Conservation (phyloP, 2,329 filamentous ascomycete species). For the Lachnellula suecica region DNA sequence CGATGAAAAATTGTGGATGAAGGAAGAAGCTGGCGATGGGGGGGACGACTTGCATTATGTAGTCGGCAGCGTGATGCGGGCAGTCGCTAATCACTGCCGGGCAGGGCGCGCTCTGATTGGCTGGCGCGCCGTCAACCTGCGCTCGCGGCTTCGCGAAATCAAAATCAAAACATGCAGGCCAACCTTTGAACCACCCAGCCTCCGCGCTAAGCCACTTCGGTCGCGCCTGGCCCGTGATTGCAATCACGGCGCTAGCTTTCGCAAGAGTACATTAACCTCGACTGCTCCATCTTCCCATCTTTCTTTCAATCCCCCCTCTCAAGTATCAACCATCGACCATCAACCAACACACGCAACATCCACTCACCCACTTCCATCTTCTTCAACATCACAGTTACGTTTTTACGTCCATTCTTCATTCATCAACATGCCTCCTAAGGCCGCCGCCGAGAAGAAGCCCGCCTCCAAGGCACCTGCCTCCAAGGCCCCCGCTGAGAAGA, state of each 20-base stretch:
- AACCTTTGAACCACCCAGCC: too few relatives aligned
- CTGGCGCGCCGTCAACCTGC: background rate
- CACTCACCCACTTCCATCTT: slow-evolving; percentile 32
- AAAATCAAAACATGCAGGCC: slow-evolving; percentile 9
- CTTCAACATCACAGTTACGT: slow-evolving; percentile 26
- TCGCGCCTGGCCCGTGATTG: slow-evolving; percentile 12
- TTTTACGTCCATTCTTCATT: slow-evolving; percentile 20
- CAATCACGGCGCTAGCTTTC: slow-evolving; percentile 14
- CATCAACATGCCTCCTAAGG: slow-evolving; percentile 91
- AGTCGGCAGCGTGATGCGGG: slow-evolving; percentile 11
- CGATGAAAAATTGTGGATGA: slow-evolving; percentile 23
- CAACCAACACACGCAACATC: background rate
- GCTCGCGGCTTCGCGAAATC: background rate
- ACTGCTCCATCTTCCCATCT: slow-evolving; percentile 9
- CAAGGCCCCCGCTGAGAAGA: slow-evolving; percentile 92
- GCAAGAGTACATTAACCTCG: slow-evolving; percentile 13
- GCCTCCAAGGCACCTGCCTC: slow-evolving; percentile 90
- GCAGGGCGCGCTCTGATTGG: slow-evolving; percentile 8
- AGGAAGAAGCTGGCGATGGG: slow-evolving; percentile 7
- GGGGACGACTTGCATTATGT: slow-evolving; percentile 13
- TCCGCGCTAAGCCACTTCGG: slow-evolving; percentile 1
- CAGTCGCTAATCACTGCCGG: slow-evolving; percentile 14
- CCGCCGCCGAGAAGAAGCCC: slow-evolving; percentile 93
- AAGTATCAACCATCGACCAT: slow-evolving; percentile 10
- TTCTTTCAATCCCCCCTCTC: slow-evolving; percentile 12